A percentile compares a stretch with the other conserved stretches of the same genome.
Evolutionary conservation across 129 eudicot species (phyloP).

Genomic region (Saussurea involucrata): DNA sequence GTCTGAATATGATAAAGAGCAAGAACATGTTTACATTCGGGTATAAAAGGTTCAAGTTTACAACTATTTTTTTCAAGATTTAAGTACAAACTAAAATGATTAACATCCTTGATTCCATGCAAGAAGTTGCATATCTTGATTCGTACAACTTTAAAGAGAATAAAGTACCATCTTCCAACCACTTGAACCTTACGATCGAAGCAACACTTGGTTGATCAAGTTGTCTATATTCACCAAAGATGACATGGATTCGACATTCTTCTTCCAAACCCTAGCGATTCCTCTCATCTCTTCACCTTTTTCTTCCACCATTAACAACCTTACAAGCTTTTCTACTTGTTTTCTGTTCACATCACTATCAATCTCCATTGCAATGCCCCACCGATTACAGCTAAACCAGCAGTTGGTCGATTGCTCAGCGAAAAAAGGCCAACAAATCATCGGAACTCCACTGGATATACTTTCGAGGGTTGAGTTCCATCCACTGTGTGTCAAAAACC

Average conservation of each 20-base stretch:
- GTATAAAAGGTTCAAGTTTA: too few relatives aligned
- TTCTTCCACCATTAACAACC: constrained; percentile 25
- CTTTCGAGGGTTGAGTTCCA: constrained; percentile 26
- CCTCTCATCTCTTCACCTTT: constrained; percentile 26
- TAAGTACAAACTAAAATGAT: too few relatives aligned
- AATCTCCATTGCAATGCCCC: constrained; percentile 35
- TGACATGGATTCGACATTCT: constrained; percentile 7
- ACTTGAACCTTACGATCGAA: not conserved
- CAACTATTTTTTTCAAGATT: too few relatives aligned
- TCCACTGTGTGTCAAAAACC: constrained; percentile 29
- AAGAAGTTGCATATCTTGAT: too few relatives aligned
- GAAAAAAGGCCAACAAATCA: constrained; percentile 34
- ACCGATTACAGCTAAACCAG: constrained; percentile 20
- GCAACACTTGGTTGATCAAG: constrained; percentile 15
- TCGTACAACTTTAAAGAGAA: too few relatives aligned
- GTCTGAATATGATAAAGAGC: too few relatives aligned
- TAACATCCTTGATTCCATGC: too few relatives aligned
- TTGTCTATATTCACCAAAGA: constrained; percentile 14
- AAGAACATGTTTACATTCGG: too few relatives aligned
- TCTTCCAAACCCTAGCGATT: constrained; percentile 25
- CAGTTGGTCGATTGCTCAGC: constrained; percentile 32
- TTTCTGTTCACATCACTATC: constrained; percentile 10
- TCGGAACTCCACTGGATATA: constrained; percentile 23
- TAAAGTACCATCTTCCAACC: too few relatives aligned
- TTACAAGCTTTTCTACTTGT: constrained; percentile 28